A percentile compares a stretch with the other conserved stretches of the same genome.
Evolutionary conservation across 192 early-diverging fungal species (phyloP).

Genomic region (Coemansia sp.): DNA sequence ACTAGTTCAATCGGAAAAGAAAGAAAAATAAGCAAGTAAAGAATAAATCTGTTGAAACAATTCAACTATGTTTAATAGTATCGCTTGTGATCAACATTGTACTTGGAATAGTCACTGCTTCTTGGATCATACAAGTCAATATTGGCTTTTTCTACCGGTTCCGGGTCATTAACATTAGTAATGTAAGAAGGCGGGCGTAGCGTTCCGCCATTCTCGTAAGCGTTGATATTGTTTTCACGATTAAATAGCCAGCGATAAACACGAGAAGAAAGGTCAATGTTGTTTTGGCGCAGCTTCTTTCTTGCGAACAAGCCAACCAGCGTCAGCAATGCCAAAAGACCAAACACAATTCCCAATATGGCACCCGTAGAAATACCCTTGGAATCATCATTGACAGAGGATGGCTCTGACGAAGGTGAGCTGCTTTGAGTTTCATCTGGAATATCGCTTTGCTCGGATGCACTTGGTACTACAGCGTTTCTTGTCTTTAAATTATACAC

Average conservation of each 20-base stretch:
- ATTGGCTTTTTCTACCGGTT: too few relatives aligned
- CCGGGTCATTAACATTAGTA: neutral
- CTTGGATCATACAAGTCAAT: too few relatives aligned
- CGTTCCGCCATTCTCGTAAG: neutral
- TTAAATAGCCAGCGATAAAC: neutral
- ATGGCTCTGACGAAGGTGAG: neutral
- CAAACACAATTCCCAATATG: neutral
- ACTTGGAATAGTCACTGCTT: too few relatives aligned
- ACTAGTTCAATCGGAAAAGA: too few relatives aligned
- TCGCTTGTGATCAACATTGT: too few relatives aligned
- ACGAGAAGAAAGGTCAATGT: neutral
- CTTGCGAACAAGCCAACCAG: neutral
- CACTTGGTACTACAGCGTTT: neutral
- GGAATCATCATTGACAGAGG: neutral
- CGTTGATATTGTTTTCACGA: neutral
- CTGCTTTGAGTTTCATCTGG: neutral
- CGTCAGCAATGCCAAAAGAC: neutral
- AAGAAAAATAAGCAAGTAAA: too few relatives aligned
- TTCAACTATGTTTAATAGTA: too few relatives aligned
- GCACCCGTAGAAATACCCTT: neutral
- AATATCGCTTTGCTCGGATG: neutral
- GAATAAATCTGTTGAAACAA: too few relatives aligned
- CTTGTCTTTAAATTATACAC: constrained; percentile 16
- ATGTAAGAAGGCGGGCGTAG: neutral
- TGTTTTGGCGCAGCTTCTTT: constrained; percentile 4